These are phyloP conservation scores for Colletotrichum lini DNA, from an alignment of 2,329 filamentous ascomycete genomes.

Conservation along the genomic window DNA sequence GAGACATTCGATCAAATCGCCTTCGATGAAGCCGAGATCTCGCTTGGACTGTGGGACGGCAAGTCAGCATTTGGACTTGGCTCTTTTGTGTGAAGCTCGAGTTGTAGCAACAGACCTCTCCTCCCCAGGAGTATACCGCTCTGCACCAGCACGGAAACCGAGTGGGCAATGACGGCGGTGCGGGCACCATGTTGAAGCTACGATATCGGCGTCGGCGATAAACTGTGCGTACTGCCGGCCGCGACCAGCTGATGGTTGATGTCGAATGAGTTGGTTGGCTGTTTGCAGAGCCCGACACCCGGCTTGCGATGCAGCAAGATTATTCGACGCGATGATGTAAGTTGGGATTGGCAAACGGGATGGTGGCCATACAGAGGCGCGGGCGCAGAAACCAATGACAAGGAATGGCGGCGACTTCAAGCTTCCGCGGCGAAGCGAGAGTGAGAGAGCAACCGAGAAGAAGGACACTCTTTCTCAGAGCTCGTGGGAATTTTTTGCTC, in stretches of 20 bases:
- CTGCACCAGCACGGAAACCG: constrained; percentile 93
- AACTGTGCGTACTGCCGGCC: not conserved
- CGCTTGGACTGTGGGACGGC: constrained; percentile 77
- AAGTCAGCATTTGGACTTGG: constrained; percentile 44
- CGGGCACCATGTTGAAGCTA: constrained; percentile 63
- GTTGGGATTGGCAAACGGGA: constrained; percentile 19
- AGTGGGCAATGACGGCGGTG: constrained; percentile 75
- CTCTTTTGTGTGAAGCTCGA: not conserved
- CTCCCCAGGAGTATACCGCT: constrained; percentile 93
- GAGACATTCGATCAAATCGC: constrained; percentile 96
- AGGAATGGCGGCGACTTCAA: constrained; percentile 19
- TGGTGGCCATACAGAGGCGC: constrained; percentile 21
- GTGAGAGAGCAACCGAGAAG: not conserved
- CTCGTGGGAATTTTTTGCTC: constrained; percentile 19
- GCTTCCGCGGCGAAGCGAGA: constrained; percentile 29
- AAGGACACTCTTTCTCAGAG: not conserved
- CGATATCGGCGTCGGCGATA: not conserved
- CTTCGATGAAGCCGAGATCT: constrained; percentile 97
- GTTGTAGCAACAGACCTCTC: constrained; percentile 72
- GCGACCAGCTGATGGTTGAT: constrained; percentile 11
- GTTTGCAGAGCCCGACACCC: constrained; percentile 26
- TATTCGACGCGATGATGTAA: constrained; percentile 29
- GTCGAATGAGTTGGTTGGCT: constrained; percentile 13
- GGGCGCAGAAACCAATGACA: constrained; percentile 13
- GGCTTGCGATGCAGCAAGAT: constrained; percentile 32